Percentiles rank a stretch among this genome's conserved stretches.
These are phyloP conservation scores for Musa acuminata DNA, from an alignment of 176 grass and related monocot species.

Conservation along the genomic window DNA sequence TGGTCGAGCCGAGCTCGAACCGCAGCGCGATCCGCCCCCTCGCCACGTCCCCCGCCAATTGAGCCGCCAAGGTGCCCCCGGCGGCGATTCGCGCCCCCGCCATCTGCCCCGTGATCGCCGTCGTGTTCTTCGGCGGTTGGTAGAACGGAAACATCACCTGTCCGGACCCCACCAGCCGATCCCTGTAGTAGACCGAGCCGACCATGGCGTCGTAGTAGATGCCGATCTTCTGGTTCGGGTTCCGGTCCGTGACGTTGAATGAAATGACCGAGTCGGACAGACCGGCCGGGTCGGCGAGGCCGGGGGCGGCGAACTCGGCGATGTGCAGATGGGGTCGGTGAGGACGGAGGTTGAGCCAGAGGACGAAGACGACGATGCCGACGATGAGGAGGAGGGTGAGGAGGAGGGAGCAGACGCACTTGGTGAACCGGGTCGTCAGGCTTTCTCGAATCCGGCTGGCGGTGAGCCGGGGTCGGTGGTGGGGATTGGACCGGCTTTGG, in stretches of 20 bases:
- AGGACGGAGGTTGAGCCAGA: constrained; percentile 86
- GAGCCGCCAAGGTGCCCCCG: constrained; percentile 19
- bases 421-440: constrained; percentile 31
- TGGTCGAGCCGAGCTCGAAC: constrained; percentile 44
- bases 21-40: constrained; percentile 30
- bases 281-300: constrained; percentile 25
- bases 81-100: constrained; percentile 9
- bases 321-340: constrained; percentile 58
- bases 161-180: constrained; percentile 41
- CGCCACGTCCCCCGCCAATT: constrained; percentile 29
- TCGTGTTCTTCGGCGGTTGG: constrained; percentile 51
- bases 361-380: constrained; percentile 61
- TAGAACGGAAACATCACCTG: constrained; percentile 43
- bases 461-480: background rate
- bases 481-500: no score
- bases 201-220: constrained; percentile 35
- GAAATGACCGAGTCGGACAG: constrained; percentile 23
- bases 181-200: constrained; percentile 46
- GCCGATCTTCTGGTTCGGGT: constrained; percentile 70
- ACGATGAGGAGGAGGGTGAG: constrained; percentile 42
- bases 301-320: constrained; percentile 33
- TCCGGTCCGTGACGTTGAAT: constrained; percentile 55
- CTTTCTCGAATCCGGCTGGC: background rate
- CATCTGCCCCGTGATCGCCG: constrained; percentile 28
- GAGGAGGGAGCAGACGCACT: constrained; percentile 47